Evolutionary conservation across 441 rosid species (phyloP).

Genomic region (Aleurites moluccanus): DNA sequence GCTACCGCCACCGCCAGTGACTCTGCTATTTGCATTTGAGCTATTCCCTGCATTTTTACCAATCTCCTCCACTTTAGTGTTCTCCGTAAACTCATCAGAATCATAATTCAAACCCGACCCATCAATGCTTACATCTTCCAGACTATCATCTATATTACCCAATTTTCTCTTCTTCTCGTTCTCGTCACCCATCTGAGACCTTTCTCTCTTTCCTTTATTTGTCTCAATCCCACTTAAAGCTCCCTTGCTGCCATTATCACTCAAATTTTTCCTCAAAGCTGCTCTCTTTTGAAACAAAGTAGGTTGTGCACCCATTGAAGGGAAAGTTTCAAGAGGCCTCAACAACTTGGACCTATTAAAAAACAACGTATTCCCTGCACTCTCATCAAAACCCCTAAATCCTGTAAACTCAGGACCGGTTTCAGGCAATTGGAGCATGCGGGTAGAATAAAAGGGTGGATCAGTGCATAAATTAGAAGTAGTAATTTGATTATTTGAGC

Average conservation of each 20-base stretch:
- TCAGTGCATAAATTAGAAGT: conserved; percentile 34
- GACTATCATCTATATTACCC: conserved; percentile 27
- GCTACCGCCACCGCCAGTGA: conserved; percentile 29
- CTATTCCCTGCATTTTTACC: conserved; percentile 46
- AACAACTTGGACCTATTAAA: conserved; percentile 54
- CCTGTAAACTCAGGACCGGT: conserved; percentile 35
- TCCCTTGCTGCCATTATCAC: conserved; percentile 35
- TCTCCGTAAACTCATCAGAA: conserved; percentile 55
- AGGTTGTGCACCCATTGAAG: conserved; percentile 63
- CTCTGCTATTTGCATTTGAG: conserved; percentile 48
- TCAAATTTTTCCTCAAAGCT: conserved; percentile 53
- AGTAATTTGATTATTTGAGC: conserved; percentile 33
- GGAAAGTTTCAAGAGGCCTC: conserved; percentile 60
- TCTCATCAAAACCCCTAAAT: conserved; percentile 47
- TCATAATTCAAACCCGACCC: conserved; percentile 58
- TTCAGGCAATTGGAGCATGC: conserved; percentile 41
- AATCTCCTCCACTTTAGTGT: conserved; percentile 38
- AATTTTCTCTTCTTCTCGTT: conserved; percentile 39
- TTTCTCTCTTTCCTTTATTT: conserved; percentile 47
- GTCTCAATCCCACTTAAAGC: conserved; percentile 32
- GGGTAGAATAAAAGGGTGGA: conserved; percentile 31
- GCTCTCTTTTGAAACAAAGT: conserved; percentile 71
- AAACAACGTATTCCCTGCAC: conserved; percentile 37
- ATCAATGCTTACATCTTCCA: conserved; percentile 53
- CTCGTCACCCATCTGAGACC: conserved; percentile 31